Evolutionary conservation across 805 yeast species (phyloP), one percentile per base, ranked within the genome.

Genomic region (Wickerhamiella nectarea): DNA sequence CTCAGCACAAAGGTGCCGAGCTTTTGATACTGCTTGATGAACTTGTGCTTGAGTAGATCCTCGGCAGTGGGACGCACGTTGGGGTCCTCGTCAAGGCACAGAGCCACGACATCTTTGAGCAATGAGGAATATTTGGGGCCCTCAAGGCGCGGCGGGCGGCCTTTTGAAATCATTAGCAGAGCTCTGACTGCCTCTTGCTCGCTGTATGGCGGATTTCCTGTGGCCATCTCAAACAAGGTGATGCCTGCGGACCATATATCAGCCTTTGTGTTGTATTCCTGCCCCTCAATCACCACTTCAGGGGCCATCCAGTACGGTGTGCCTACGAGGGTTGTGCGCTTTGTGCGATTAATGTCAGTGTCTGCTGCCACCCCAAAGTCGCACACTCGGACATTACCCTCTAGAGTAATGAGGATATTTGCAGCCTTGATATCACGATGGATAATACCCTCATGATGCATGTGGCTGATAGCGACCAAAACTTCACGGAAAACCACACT

Each of bases 331-430:
- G 98, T 91, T 28, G 89, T 82, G 53, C 98, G 70, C 58, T 86
- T 84, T 37, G 78, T 60, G 15, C 77, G 75, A 31, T 78, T 72
- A 29, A 87, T 71, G 2, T 93, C 75, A 36, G 87, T 66, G 58
- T 85, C 89, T 1, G 96, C 96, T 0, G 99, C 98, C 18, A 93
- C 98, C 25, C 99, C 99, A 63, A 91, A 91, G 61, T 91, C 99
- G 69, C 97, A 89, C 36, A 91, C 70, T 56, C 83, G 84, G 4
- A 93, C 94, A 42, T 72, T 74, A 5, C 98, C 99, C 38, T 83
- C 93, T 52, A 82, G 83, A 3, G 87, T 74, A 42, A 91, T 80
- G 48, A 91, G 69, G 10, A 91, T 84, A 59, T 91, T 91, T 0
- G 98, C 99, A 1, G 97, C 95, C 61, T 91, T 91, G 54, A 91